Conservation (phyloP, 176 grass and related monocot genomes). For the Oryza glaberrima region DNA sequence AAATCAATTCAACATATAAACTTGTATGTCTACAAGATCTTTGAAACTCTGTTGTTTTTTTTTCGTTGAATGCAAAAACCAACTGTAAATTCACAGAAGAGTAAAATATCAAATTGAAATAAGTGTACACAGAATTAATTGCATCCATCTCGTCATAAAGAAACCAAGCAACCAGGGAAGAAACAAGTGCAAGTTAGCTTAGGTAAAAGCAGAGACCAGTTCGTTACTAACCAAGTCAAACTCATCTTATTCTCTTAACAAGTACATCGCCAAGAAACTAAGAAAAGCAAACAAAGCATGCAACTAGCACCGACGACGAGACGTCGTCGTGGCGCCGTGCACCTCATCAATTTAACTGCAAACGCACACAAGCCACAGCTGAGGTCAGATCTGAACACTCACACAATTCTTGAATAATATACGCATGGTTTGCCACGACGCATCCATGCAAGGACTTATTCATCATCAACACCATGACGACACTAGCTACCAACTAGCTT, state of each 20-base stretch:
- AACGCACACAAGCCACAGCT: not conserved
- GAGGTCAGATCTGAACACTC: not conserved
- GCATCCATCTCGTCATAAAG: too few species aligned
- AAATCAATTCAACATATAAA: too few species aligned
- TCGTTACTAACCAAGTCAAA: not conserved
- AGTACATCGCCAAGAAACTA: not conserved
- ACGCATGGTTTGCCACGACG: not conserved
- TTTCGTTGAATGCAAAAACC: too few species aligned
- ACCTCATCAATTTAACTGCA: constrained; percentile 13
- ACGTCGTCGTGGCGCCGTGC: constrained; percentile 13
- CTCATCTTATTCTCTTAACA: not conserved
- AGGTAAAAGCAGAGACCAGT: not conserved
- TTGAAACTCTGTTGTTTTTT: too few species aligned
- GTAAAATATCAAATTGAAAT: not conserved
- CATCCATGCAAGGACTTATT: constrained; percentile 30
- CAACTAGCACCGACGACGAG: constrained; percentile 11
- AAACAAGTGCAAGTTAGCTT: not conserved
- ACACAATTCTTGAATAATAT: not conserved
- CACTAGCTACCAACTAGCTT: not conserved
- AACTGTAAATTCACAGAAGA: too few species aligned
- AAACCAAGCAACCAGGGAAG: not conserved
- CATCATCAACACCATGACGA: not conserved
- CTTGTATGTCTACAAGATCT: too few species aligned
- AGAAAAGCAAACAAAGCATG: not conserved
- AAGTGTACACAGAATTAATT: not conserved